Conservation (phyloP, 1,284 basidiomycete species). For the Crucibulum parvulum region DNA sequence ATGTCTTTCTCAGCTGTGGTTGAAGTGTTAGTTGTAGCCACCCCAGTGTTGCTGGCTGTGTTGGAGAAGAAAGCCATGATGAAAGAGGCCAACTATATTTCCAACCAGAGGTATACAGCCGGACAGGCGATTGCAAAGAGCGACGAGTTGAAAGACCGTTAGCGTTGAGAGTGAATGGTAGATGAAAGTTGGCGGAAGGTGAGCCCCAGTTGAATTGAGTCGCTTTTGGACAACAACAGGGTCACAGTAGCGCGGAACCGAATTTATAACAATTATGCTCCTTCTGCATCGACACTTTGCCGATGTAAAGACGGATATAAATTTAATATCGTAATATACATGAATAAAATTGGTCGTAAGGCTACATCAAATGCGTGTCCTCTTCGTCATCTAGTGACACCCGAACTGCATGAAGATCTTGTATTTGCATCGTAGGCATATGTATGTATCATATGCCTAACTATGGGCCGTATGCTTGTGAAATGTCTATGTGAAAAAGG, state of each 20-base stretch:
- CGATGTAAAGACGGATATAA: neutral
- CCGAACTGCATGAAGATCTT: neutral
- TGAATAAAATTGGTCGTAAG: neutral
- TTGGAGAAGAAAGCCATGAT: constrained; percentile 9
- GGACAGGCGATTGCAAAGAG: neutral
- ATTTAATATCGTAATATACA: neutral
- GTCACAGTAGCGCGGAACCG: neutral
- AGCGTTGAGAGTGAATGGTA: too few relatives aligned
- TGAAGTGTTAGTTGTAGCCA: constrained; percentile 15
- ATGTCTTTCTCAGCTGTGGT: constrained; percentile 65
- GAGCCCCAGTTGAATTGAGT: neutral
- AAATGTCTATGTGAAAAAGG: too few relatives aligned
- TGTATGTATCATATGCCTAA: neutral
- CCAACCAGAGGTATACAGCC: neutral
- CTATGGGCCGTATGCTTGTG: too few relatives aligned
- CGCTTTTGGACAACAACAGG: neutral
- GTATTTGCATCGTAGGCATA: neutral
- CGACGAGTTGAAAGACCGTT: too few relatives aligned
- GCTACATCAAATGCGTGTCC: neutral
- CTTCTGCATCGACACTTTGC: too few relatives aligned
- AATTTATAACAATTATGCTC: too few relatives aligned
- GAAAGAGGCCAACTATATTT: neutral
- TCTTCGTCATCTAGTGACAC: too few relatives aligned
- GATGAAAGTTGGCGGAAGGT: neutral
- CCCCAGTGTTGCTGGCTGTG: constrained; percentile 30